A percentile compares a stretch with the other conserved stretches of the same genome.
These are phyloP conservation scores for Globisporangium orthogonon DNA, from an alignment of 352 stramenopile species.

Conservation along the genomic window DNA sequence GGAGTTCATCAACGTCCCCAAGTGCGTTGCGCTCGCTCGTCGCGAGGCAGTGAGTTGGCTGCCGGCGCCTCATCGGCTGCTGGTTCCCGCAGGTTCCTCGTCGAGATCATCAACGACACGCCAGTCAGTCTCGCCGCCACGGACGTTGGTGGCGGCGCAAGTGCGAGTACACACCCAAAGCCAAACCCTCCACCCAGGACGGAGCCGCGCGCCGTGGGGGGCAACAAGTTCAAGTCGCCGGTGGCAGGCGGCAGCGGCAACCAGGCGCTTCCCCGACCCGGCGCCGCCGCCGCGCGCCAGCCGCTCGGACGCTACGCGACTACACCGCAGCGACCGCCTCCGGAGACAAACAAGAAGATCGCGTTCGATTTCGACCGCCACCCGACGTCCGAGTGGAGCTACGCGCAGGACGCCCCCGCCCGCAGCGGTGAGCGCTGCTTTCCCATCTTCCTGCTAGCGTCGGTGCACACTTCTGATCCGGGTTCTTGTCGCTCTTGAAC, in stretches of 20 bases:
- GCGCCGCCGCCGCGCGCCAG: conserved; percentile 17
- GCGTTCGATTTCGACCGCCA: conserved; percentile 48
- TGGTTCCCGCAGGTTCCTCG: conserved; percentile 37
- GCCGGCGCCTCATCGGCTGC: too few species aligned
- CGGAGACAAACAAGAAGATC: neutral
- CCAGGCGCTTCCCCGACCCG: conserved; percentile 5
- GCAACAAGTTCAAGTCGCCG: conserved; percentile 29
- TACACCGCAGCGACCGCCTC: neutral
- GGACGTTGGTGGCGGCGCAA: neutral
- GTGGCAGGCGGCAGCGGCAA: conserved; percentile 6
- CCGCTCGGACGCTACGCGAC: neutral
- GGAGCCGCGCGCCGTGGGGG: conserved; percentile 3
- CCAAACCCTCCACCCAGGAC: neutral
- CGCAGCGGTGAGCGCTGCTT: conserved; percentile 37
- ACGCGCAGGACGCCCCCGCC: conserved; percentile 30
- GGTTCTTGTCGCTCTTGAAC: neutral
- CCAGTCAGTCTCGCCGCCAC: conserved; percentile 19
- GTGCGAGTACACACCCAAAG: neutral
- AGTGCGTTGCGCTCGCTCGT: conserved; percentile 23
- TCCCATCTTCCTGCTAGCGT: too few species aligned
- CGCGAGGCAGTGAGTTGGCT: too few species aligned
- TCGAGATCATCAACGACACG: conserved; percentile 66
- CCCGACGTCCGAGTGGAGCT: conserved; percentile 59
- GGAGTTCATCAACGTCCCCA: conserved; percentile 44
- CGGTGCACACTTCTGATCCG: too few species aligned